Evolutionary conservation across 2,329 filamentous ascomycete species (phyloP).

Genomic region (Xylaria polymorpha): DNA sequence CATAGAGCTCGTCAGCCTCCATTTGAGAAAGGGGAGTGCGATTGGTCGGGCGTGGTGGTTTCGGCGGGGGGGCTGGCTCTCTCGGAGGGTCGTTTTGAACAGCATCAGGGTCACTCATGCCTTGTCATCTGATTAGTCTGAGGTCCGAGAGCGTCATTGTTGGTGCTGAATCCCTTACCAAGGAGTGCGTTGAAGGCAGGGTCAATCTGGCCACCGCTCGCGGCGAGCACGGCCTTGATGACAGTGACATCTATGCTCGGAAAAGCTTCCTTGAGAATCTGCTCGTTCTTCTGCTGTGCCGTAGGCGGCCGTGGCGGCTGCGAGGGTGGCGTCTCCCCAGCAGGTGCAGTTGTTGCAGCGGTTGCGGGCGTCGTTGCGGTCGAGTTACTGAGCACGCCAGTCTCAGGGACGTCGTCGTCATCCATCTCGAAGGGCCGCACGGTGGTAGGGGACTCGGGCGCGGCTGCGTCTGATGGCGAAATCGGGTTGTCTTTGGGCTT

Average conservation of each 20-base stretch:
- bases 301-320: slow-evolving; percentile 88
- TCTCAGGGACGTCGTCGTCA: slow-evolving; percentile 76
- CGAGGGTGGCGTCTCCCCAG: slow-evolving; percentile 64
- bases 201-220: slow-evolving; percentile 88
- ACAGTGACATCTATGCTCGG: slow-evolving; percentile 83
- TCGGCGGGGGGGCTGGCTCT: slow-evolving; percentile 73
- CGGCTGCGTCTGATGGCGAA: slow-evolving; percentile 51
- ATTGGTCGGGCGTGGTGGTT: slow-evolving; percentile 80
- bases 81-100: slow-evolving; percentile 64
- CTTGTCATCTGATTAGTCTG: slow-evolving; percentile 54
- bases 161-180: slow-evolving; percentile 61
- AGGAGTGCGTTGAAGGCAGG: slow-evolving; percentile 95
- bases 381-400: slow-evolving; percentile 61
- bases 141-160: background rate
- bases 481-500: slow-evolving; percentile 59
- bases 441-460: slow-evolving; percentile 74
- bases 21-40: slow-evolving; percentile 78
- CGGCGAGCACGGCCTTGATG: slow-evolving; percentile 86
- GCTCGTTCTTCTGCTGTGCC: slow-evolving; percentile 85
- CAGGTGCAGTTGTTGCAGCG: slow-evolving; percentile 51
- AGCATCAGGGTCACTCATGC: slow-evolving; percentile 84
- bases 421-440: slow-evolving; percentile 74
- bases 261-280: slow-evolving; percentile 93
- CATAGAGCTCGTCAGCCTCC: slow-evolving; percentile 90
- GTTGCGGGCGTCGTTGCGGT: slow-evolving; percentile 41